phyloP scores from a whole-genome alignment of 495 filamentous ascomycete species.

The Cryomyces minteri region DNA sequence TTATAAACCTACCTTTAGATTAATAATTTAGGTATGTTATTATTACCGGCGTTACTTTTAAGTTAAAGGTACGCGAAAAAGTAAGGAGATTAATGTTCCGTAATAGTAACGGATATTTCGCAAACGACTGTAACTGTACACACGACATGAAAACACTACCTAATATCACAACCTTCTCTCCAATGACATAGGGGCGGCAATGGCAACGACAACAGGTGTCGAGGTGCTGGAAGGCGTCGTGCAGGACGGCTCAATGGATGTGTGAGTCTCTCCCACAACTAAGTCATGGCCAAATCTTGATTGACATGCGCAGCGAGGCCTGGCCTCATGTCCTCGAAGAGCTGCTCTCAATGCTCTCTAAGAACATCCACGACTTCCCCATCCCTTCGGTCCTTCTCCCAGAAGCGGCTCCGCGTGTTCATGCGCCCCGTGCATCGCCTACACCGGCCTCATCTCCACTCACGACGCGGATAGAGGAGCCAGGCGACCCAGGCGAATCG shows the following conservation, averaged over 20 bases:
- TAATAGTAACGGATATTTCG: no score
- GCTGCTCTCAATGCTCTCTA: constrained; percentile 15
- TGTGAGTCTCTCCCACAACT: constrained; percentile 28
- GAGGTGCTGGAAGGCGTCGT: constrained; percentile 41
- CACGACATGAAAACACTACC: no score
- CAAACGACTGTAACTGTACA: no score
- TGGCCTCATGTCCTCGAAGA: constrained; percentile 19
- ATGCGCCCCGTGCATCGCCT: neutral
- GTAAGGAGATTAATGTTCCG: no score
- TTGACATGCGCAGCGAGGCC: constrained; percentile 13
- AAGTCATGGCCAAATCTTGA: neutral
- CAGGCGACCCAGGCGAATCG: constrained; percentile 12
- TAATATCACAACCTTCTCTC: no score
- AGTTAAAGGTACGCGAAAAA: no score
- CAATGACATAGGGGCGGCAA: no score
- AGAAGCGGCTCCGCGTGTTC: constrained; percentile 10
- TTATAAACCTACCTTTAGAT: no score
- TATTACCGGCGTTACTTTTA: no score
- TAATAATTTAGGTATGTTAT: no score
- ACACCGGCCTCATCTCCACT: neutral
- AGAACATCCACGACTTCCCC: constrained; percentile 21
- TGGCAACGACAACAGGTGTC: neutral
- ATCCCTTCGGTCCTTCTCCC: constrained; percentile 11
- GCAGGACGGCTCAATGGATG: constrained; percentile 47
- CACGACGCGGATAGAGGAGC: neutral